A percentile compares a stretch with the other conserved stretches of the same genome.
These are phyloP conservation scores for Phellopilus nigrolimitatus DNA, from an alignment of 1,284 basidiomycete genomes.

Conservation along the genomic window DNA sequence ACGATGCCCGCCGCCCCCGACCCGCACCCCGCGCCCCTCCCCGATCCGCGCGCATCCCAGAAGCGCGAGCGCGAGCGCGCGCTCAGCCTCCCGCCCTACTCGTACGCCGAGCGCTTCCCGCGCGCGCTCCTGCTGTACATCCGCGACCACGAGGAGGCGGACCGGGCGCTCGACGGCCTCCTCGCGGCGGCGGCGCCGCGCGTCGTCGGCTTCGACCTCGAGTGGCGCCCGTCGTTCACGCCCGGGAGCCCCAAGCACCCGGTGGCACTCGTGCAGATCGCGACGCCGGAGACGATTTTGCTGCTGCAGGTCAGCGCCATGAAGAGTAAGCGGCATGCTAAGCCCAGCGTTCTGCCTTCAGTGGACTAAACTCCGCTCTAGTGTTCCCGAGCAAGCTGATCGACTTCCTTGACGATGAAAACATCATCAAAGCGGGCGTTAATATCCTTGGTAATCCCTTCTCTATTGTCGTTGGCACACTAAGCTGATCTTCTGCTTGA, in stretches of 20 bases:
- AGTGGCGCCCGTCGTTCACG: too few species aligned
- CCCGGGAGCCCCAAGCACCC: too few species aligned
- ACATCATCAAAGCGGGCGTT: conserved; percentile 60
- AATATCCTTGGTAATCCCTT: conserved; percentile 53
- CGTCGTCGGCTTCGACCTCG: too few species aligned
- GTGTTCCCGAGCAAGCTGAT: conserved; percentile 52
- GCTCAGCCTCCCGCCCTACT: too few species aligned
- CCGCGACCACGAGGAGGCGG: too few species aligned
- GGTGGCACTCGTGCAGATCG: conserved; percentile 71
- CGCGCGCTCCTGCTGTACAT: too few species aligned
- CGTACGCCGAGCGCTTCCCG: too few species aligned
- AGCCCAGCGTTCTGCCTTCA: background rate
- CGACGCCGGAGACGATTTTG: conserved; percentile 45
- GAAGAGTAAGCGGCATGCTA: conserved; percentile 37
- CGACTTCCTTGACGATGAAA: conserved; percentile 44
- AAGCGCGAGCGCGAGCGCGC: too few species aligned
- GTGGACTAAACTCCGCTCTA: conserved; percentile 24
- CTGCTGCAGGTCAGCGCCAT: conserved; percentile 63
- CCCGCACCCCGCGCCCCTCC: too few species aligned
- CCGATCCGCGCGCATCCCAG: too few species aligned
- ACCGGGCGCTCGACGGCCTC: too few species aligned
- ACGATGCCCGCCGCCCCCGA: too few species aligned
- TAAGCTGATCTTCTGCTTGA: background rate
- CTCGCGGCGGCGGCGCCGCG: conserved; percentile 36
- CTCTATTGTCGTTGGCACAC: conserved; percentile 10